A percentile compares a stretch with the other conserved stretches of the same genome.
Evolutionary conservation across 1,284 basidiomycete genomes (phyloP).

Genomic region (Hemileia vastatrix): DNA sequence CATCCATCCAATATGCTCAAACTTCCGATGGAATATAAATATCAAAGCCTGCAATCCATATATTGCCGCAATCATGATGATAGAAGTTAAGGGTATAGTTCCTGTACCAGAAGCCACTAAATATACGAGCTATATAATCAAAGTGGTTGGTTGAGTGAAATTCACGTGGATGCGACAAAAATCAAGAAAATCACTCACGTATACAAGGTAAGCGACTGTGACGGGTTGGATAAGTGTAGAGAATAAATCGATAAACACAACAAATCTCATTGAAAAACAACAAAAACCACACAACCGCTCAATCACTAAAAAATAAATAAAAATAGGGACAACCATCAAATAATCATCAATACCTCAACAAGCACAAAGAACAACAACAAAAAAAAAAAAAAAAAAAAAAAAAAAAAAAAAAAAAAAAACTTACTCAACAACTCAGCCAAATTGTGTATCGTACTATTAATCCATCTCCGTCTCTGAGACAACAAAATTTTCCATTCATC

Average conservation of each 20-base stretch:
- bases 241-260: conserved; percentile 85
- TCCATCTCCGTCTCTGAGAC: conserved; percentile 98
- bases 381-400: conserved; percentile 83
- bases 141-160: background rate
- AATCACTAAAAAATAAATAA: too few relatives aligned
- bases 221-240: conserved; percentile 75
- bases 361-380: too few relatives aligned
- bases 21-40: conserved; percentile 44
- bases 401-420: conserved; percentile 85
- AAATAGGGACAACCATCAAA: background rate
- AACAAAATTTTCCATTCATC: conserved; percentile 87
- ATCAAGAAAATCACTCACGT: conserved; percentile 54
- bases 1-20: conserved; percentile 66
- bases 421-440: conserved; percentile 81
- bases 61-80: conserved; percentile 84
- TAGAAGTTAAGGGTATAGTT: conserved; percentile 52
- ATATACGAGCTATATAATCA: conserved; percentile 15
- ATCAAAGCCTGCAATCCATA: conserved; percentile 57
- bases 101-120: conserved; percentile 33
- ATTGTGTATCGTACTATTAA: conserved; percentile 98
- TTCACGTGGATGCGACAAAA: background rate
- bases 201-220: conserved; percentile 63
- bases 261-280: conserved; percentile 96
- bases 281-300: conserved; percentile 34
- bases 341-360: conserved; percentile 58